Evolutionary conservation across 176 grass and related monocot genomes (phyloP), one percentile per base, ranked within the genome.

Genomic region (Musa schizocarpa): DNA sequence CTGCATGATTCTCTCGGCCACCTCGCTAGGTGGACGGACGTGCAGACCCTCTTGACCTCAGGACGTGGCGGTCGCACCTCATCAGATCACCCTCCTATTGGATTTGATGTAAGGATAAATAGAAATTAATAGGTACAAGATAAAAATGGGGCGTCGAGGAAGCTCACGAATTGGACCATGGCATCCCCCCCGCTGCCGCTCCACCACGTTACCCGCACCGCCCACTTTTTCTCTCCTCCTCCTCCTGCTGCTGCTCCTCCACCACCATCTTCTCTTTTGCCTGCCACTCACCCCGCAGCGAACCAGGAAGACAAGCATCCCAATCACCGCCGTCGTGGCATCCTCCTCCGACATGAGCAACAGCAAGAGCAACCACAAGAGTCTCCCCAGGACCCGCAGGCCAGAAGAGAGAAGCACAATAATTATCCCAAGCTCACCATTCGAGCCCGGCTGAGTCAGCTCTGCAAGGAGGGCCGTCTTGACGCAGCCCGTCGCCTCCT

Each of bases 391-490:
- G 43, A n/a, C 19, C 34, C 9, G 68, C 68, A 50, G 16, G 16
- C 48, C 34, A 51, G 43, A n/a, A 51, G 43, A n/a, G 51, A 11
- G 29, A 70, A 70, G 11, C 14, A 9, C 21, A 63, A 34, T 34
- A 34, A 34, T 23, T 20, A 9, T 20, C 1, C 61, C n/a, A 63
- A 63, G 21, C 23, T 20, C 52, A 63, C 68, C 43, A 62, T 79
- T 58, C 75, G 77, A 21, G 73, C 77, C 72, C 77, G 83, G 74
- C 85, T 93, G 71, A 85, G 81, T 84, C 85, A 53, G 74, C 80
- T 93, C 10, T 98, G 94, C 88, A 90, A 90, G 49, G 84, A 91
- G 54, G 90, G 88, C 66, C 86, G 76, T 11, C 82, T 98, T 53
- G 94, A 93, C 79, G 70, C 79, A 34, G 94, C 88, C 29, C 86